A percentile compares a stretch with the other conserved stretches of the same genome.
Evolutionary conservation across 2,329 filamentous ascomycete species (phyloP).

Genomic region (Fusarium sp.): DNA sequence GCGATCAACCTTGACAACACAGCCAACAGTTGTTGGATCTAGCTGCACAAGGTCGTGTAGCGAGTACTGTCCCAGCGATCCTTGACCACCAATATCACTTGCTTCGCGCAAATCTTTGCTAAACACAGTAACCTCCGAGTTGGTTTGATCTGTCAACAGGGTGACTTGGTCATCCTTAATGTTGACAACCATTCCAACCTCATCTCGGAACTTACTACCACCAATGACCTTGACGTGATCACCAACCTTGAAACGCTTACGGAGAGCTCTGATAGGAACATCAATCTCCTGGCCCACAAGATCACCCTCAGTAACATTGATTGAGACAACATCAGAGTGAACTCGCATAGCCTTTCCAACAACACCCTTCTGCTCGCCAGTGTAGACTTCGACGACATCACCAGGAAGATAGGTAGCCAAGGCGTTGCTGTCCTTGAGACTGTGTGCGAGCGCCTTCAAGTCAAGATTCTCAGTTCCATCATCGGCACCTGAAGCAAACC

Average conservation of each 20-base stretch:
- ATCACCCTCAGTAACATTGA: constrained; percentile 86
- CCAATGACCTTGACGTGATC: constrained; percentile 99
- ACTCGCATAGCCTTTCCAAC: constrained; percentile 88
- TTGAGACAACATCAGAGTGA: constrained; percentile 90
- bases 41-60: constrained; percentile 95
- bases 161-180: constrained; percentile 94
- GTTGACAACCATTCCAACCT: constrained; percentile 96
- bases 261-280: constrained; percentile 89
- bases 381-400: constrained; percentile 96
- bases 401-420: constrained; percentile 90
- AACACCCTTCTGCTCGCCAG: constrained; percentile 94
- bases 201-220: constrained; percentile 92
- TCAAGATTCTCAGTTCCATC: constrained; percentile 96
- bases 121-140: constrained; percentile 95
- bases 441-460: constrained; percentile 89
- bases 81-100: constrained; percentile 89
- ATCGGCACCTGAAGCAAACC: constrained; percentile 87
- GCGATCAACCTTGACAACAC: constrained; percentile 93
- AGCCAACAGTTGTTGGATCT: constrained; percentile 91
- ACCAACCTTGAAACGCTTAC: constrained; percentile 92
- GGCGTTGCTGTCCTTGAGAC: constrained; percentile 84
- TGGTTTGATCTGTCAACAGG: constrained; percentile 90
- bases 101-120: constrained; percentile 96
- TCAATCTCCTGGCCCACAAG: constrained; percentile 88
- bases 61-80: constrained; percentile 87